Percentiles rank a stretch among this genome's conserved stretches.
Evolutionary conservation across 2,329 filamentous ascomycete species (phyloP).

Genomic region (Fusarium falciforme): DNA sequence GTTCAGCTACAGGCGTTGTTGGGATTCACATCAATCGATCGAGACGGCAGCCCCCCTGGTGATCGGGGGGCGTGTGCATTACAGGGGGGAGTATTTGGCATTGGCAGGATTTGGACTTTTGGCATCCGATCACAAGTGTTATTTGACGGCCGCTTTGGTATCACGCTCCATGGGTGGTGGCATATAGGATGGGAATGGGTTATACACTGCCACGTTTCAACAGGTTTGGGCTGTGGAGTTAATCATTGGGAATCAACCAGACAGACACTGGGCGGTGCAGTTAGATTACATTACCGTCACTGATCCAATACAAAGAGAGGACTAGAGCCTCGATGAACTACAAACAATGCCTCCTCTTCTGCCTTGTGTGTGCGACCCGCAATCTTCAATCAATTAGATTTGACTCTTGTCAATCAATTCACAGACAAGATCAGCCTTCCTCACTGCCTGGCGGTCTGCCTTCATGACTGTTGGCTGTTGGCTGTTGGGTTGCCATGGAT

Average conservation of each 20-base stretch:
- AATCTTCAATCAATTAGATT: neutral
- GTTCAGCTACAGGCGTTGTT: slow-evolving; percentile 23
- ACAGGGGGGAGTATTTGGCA: slow-evolving; percentile 12
- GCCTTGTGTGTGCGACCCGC: neutral
- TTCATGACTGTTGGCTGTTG: neutral
- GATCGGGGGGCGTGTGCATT: slow-evolving; percentile 34
- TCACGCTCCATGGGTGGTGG: slow-evolving; percentile 22
- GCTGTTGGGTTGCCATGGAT: neutral
- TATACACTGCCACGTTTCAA: slow-evolving; percentile 39
- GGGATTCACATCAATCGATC: slow-evolving; percentile 30
- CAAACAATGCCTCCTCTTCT: neutral
- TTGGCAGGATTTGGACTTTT: slow-evolving; percentile 15
- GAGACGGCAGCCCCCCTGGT: slow-evolving; percentile 12
- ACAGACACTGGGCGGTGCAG: slow-evolving; percentile 6
- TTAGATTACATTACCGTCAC: slow-evolving; percentile 6
- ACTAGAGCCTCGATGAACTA: slow-evolving; percentile 3
- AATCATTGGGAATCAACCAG: slow-evolving; percentile 21
- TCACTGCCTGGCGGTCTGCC: slow-evolving; percentile 31
- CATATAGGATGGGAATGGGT: slow-evolving; percentile 29
- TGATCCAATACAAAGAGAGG: slow-evolving; percentile 16
- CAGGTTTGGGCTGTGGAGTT: slow-evolving; percentile 32
- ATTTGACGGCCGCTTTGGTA: slow-evolving; percentile 31
- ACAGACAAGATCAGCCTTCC: slow-evolving; percentile 12
- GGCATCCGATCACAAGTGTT: slow-evolving; percentile 21
- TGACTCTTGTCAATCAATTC: neutral